Percentiles rank a stretch among this genome's conserved stretches.
Evolutionary conservation across 495 filamentous ascomycete species (phyloP).

Genomic region (Pyrenopolyporus hunteri): DNA sequence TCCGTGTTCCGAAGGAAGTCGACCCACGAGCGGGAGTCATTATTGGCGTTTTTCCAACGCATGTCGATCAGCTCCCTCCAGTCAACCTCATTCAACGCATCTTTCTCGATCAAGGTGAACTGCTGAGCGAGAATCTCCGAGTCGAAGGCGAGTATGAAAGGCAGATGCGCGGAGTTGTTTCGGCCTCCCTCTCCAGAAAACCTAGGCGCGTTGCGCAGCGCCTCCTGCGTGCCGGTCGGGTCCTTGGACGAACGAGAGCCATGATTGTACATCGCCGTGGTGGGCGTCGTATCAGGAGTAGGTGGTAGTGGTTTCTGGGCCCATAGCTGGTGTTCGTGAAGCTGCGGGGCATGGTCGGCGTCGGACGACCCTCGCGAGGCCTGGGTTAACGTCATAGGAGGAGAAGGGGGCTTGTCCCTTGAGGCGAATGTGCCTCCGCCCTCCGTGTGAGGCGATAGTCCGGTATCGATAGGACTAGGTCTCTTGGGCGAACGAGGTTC

Average conservation of each 20-base stretch:
- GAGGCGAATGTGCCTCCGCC: constrained; percentile 12
- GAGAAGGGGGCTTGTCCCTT: constrained; percentile 69
- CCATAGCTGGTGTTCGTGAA: constrained; percentile 52
- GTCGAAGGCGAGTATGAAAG: constrained; percentile 91
- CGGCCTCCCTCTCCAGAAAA: constrained; percentile 36
- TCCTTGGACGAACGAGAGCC: constrained; percentile 42
- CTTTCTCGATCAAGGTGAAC: constrained; percentile 94
- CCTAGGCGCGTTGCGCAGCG: constrained; percentile 46
- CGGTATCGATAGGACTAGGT: constrained; percentile 35
- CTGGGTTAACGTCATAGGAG: constrained; percentile 75
- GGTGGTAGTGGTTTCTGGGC: constrained; percentile 56
- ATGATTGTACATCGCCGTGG: constrained; percentile 41
- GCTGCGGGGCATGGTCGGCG: constrained; percentile 41
- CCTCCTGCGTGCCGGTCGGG: constrained; percentile 48
- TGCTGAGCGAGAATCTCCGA: constrained; percentile 90
- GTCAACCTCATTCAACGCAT: constrained; percentile 93
- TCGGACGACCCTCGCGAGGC: constrained; percentile 57
- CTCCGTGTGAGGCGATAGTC: constrained; percentile 42
- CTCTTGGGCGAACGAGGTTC: constrained; percentile 38
- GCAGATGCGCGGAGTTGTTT: constrained; percentile 68
- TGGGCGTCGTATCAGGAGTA: constrained; percentile 59
- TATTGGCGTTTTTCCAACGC: constrained; percentile 77
- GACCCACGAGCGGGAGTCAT: constrained; percentile 82
- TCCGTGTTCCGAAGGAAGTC: constrained; percentile 84
- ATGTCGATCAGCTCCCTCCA: constrained; percentile 98